Percentiles rank a stretch among this genome's conserved stretches.
phyloP scores from a whole-genome alignment of 495 filamentous ascomycete genomes.

The Penicillium pancosmium region DNA sequence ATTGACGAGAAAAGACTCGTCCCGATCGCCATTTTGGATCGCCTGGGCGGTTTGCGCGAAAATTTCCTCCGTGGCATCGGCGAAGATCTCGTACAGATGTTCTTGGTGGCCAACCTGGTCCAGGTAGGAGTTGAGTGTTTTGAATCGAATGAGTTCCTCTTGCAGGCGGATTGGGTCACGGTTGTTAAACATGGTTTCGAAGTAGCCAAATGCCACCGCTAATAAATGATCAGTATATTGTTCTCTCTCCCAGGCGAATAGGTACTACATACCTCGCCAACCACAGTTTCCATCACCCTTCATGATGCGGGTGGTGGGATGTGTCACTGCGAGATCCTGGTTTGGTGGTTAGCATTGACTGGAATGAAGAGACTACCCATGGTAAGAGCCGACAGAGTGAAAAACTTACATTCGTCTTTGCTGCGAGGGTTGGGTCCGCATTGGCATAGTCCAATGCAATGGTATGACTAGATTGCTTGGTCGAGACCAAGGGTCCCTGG shows the following conservation, averaged over 20 bases:
- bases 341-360: neutral
- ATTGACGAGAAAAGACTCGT: slow-evolving; percentile 64
- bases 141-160: slow-evolving; percentile 70
- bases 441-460: slow-evolving; percentile 89
- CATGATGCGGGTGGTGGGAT: slow-evolving; percentile 84
- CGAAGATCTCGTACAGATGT: slow-evolving; percentile 80
- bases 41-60: slow-evolving; percentile 58
- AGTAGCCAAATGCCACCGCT: slow-evolving; percentile 94
- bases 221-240: slow-evolving; percentile 21
- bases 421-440: slow-evolving; percentile 80
- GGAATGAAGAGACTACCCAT: neutral
- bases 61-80: slow-evolving; percentile 69
- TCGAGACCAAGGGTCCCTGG: slow-evolving; percentile 82
- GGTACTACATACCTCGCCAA: slow-evolving; percentile 80
- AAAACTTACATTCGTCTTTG: slow-evolving; percentile 79
- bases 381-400: neutral
- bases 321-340: slow-evolving; percentile 79
- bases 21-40: slow-evolving; percentile 55
- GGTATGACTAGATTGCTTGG: slow-evolving; percentile 71
- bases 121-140: slow-evolving; percentile 69
- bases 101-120: slow-evolving; percentile 66
- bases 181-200: slow-evolving; percentile 74
- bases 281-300: slow-evolving; percentile 96
- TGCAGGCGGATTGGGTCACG: slow-evolving; percentile 66
- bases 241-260: neutral